Evolutionary conservation across 176 grass and related monocot species (phyloP).

Genomic region (maize (Zea mays)): Zm-B73-REFERENCE-NAM-5.0 NC_050096.1:37971001-37971500

Average conservation of each 20-base stretch:
- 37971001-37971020: slow-evolving; percentile 69
- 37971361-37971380: slow-evolving; percentile 95
- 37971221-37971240: slow-evolving; percentile 94
- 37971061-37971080: slow-evolving; percentile 40
- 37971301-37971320: slow-evolving; percentile 73
- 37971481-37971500: no score
- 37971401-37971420: slow-evolving; percentile 16
- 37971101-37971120: slow-evolving; percentile 68
- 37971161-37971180: slow-evolving; percentile 91
- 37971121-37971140: slow-evolving; percentile 65
- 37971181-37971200: slow-evolving; percentile 99
- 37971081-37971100: slow-evolving; percentile 19
- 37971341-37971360: slow-evolving; percentile 87
- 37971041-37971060: slow-evolving; percentile 4
- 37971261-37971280: slow-evolving; percentile 64
- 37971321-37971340: slow-evolving; percentile 85
- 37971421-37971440: no score
- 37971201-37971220: slow-evolving; percentile 97
- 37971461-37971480: no score
- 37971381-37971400: slow-evolving; percentile 94
- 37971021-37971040: slow-evolving; percentile 21
- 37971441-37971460: no score
- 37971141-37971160: slow-evolving; percentile 69
- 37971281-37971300: slow-evolving; percentile 71
- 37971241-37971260: slow-evolving; percentile 81